Evolutionary conservation across 164 flowering plant species (phyloP).

Genomic region (Tinospora cordifolia): DNA sequence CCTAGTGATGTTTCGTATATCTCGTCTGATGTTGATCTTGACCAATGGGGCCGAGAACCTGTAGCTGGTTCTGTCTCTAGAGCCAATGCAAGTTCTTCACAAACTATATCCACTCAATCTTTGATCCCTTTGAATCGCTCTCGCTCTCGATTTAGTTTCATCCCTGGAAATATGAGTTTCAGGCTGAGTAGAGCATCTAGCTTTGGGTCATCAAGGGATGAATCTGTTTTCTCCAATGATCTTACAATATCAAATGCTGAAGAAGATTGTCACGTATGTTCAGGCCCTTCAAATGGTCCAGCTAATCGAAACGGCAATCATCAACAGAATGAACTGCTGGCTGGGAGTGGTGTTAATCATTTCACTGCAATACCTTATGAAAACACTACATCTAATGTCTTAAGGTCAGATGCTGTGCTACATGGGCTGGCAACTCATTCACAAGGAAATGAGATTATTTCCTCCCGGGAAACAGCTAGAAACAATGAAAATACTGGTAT

Average conservation of each 20-base stretch:
- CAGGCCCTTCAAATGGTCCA: constrained; percentile 18
- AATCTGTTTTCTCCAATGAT: constrained; percentile 42
- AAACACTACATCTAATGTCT: constrained; percentile 22
- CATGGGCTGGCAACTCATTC: constrained; percentile 21
- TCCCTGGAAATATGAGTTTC: constrained; percentile 62
- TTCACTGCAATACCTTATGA: constrained; percentile 20
- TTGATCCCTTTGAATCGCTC: constrained; percentile 39
- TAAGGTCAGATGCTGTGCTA: constrained; percentile 13
- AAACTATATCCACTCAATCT: constrained; percentile 29
- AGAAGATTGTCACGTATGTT: constrained; percentile 25
- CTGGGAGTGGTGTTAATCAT: constrained; percentile 23
- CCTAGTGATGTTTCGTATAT: constrained; percentile 31
- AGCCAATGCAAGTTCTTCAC: constrained; percentile 41
- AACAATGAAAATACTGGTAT: constrained; percentile 17
- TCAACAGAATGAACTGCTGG: constrained; percentile 22
- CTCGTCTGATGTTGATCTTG: constrained; percentile 30
- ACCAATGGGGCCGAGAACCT: constrained; percentile 40
- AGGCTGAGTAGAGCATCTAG: constrained; percentile 64
- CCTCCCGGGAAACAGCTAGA: constrained; percentile 22
- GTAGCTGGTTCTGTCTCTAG: constrained; percentile 20
- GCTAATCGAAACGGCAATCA: constrained; percentile 23
- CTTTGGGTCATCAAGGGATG: constrained; percentile 56
- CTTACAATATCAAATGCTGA: constrained; percentile 31
- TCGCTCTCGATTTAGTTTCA: constrained; percentile 57
- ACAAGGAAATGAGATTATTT: constrained; percentile 20